A percentile compares a stretch with the other conserved stretches of the same genome.
Conservation (phyloP, 2,329 filamentous ascomycete genomes). For the Xylaria arbuscula region DNA sequence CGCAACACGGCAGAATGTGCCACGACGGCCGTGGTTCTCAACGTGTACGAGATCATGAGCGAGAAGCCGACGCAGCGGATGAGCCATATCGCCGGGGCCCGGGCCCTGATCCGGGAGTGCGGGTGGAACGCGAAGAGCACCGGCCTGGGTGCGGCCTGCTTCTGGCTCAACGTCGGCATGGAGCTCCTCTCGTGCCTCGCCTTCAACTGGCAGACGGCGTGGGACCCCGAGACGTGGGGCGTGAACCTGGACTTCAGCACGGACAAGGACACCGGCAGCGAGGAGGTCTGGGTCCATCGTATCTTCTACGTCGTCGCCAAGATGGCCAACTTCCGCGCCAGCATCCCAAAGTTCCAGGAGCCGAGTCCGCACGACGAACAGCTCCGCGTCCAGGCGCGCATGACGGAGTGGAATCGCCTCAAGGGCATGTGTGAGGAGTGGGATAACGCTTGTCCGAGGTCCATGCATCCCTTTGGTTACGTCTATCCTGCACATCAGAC, state of each 20-base stretch:
- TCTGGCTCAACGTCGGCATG: conserved; percentile 93
- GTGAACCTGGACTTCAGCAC: conserved; percentile 77
- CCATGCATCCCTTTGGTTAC: conserved; percentile 88
- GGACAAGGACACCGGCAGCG: conserved; percentile 62
- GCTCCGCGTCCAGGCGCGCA: conserved; percentile 70
- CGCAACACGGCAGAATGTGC: conserved; percentile 87
- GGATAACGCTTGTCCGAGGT: conserved; percentile 80
- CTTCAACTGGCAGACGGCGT: conserved; percentile 86
- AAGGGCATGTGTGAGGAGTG: conserved; percentile 85
- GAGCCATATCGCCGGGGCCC: conserved; percentile 87
- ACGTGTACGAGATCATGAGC: conserved; percentile 94
- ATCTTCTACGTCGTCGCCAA: conserved; percentile 91
- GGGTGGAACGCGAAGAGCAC: conserved; percentile 84
- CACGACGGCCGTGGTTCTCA: conserved; percentile 86
- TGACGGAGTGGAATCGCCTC: conserved; percentile 82
- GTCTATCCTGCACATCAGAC: conserved; percentile 73
- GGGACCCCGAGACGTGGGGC: conserved; percentile 92
- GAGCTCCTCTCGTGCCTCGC: conserved; percentile 90
- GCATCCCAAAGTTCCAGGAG: conserved; percentile 70
- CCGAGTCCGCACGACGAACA: conserved; percentile 71
- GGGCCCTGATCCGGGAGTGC: conserved; percentile 88
- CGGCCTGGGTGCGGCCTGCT: conserved; percentile 87
- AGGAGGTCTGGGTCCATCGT: conserved; percentile 88
- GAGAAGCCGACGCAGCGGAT: conserved; percentile 82
- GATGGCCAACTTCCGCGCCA: conserved; percentile 84